Evolutionary conservation across 2,329 filamentous ascomycete genomes (phyloP).

Genomic region (Microsporum canis): DNA sequence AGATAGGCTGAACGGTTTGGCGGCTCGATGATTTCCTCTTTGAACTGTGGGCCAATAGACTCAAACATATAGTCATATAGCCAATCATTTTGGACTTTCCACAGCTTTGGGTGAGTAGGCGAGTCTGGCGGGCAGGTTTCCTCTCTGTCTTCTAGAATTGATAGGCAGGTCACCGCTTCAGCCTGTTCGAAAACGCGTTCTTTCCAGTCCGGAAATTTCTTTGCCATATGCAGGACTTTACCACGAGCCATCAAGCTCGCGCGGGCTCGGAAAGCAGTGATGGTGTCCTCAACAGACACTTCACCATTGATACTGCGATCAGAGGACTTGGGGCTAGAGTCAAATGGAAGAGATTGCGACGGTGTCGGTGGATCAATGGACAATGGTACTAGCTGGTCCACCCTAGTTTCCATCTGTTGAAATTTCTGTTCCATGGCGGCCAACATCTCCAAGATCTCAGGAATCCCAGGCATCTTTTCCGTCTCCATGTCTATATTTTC

Average conservation of each 20-base stretch:
- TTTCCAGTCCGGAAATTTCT: slow-evolving; percentile 3
- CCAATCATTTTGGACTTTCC: slow-evolving; percentile 4
- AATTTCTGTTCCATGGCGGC: background rate
- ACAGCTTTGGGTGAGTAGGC: background rate
- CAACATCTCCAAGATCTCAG: background rate
- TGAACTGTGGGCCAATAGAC: background rate
- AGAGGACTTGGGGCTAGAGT: background rate
- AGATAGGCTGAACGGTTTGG: slow-evolving; percentile 1
- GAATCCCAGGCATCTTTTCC: background rate
- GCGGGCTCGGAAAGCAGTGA: background rate
- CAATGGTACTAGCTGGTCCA: background rate
- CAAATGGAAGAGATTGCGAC: background rate
- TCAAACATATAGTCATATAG: slow-evolving; percentile 2
- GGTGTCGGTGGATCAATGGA: background rate
- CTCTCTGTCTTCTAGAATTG: background rate
- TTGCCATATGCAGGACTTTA: background rate
- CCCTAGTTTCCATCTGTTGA: background rate
- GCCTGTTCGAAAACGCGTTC: slow-evolving; percentile 1
- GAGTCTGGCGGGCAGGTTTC: background rate
- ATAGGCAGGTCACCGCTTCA: background rate
- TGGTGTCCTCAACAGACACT: background rate
- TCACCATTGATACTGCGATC: background rate
- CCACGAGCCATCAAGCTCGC: background rate
- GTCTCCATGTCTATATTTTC: background rate
- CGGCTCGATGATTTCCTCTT: background rate